Evolutionary conservation across 2,329 filamentous ascomycete species (phyloP).

Genomic region (Pseudogymnoascus sp.): DNA sequence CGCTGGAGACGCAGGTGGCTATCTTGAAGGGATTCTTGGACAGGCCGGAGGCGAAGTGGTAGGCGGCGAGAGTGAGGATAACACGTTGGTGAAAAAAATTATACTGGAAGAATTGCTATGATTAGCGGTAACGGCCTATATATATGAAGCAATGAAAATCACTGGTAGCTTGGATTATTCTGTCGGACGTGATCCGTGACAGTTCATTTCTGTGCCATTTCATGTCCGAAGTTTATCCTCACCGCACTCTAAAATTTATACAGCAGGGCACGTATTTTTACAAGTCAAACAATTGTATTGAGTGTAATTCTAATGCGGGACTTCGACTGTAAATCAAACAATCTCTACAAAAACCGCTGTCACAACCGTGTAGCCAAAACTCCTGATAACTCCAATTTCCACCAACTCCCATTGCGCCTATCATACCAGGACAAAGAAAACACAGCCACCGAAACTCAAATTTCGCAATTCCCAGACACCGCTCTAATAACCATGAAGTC

Average conservation of each 20-base stretch:
- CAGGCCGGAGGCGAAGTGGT: constrained; percentile 39
- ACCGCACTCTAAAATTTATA: neutral
- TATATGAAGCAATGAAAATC: neutral
- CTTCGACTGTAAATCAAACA: neutral
- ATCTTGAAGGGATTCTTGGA: constrained; percentile 61
- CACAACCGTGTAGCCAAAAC: neutral
- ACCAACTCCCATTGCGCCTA: neutral
- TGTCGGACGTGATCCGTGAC: neutral
- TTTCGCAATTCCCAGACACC: neutral
- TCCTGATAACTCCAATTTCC: neutral
- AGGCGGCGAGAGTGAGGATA: constrained; percentile 14
- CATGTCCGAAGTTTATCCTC: neutral
- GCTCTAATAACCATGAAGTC: neutral
- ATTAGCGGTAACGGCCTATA: neutral
- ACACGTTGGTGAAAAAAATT: neutral
- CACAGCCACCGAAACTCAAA: neutral
- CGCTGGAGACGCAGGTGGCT: constrained; percentile 67
- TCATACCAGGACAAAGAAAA: neutral
- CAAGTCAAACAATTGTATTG: neutral
- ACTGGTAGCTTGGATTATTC: neutral
- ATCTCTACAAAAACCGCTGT: neutral
- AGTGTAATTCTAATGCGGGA: neutral
- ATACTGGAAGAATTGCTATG: neutral
- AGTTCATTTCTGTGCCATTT: neutral
- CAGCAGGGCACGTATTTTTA: neutral